Percentiles rank a stretch among this genome's conserved stretches.
Conservation (phyloP, 768 basidiomycete species). For the Galerina marginata region DNA sequence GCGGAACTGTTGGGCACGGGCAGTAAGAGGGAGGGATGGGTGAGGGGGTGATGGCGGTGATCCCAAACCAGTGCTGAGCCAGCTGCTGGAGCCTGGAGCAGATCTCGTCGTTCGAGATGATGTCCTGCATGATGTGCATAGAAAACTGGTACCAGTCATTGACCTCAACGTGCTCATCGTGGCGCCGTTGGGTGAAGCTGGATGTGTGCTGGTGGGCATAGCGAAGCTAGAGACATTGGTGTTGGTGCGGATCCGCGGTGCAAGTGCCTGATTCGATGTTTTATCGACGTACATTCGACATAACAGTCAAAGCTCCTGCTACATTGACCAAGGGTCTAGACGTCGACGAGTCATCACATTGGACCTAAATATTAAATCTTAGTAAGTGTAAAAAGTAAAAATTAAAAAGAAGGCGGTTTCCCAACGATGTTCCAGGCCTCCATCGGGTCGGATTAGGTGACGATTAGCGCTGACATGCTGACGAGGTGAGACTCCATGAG, state of each 20-base stretch:
- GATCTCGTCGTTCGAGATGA: slow-evolving; percentile 46
- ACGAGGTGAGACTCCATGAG: no score
- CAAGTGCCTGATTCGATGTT: no score
- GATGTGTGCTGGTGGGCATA: not conserved
- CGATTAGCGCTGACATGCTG: no score
- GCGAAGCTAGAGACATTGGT: not conserved
- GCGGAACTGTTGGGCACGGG: not conserved
- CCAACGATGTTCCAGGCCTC: no score
- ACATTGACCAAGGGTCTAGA: no score
- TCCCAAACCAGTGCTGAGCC: slow-evolving; percentile 67
- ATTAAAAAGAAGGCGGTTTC: not conserved
- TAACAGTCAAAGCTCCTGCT: no score
- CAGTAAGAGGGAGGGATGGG: not conserved
- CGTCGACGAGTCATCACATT: no score
- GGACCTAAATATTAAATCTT: no score
- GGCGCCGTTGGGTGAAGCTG: slow-evolving; percentile 9
- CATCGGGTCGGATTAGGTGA: no score
- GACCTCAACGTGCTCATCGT: slow-evolving; percentile 47
- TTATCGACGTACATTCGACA: no score
- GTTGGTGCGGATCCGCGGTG: no score
- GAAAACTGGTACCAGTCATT: slow-evolving; percentile 51
- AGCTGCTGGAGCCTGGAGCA: slow-evolving; percentile 57
- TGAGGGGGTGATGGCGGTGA: slow-evolving; percentile 50
- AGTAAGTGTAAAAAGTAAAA: not conserved
- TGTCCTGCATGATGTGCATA: slow-evolving; percentile 52